These are phyloP conservation scores for Nannochloropsis granulata DNA, from an alignment of 108 stramenopile genomes.

Conservation along the genomic window DNA sequence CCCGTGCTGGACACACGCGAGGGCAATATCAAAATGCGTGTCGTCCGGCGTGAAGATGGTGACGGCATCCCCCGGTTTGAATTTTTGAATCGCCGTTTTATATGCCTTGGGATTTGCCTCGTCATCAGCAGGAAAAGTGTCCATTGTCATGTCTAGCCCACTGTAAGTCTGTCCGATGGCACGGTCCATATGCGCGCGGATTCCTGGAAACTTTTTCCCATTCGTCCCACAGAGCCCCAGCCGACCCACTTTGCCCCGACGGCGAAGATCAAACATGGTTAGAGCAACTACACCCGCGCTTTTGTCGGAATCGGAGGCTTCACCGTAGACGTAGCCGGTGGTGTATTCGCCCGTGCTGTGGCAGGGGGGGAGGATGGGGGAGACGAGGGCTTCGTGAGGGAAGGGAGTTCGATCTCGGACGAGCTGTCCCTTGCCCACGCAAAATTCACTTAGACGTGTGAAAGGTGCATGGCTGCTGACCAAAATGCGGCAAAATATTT, in stretches of 20 bases:
- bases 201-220: constrained; percentile 90
- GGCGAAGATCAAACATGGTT: constrained; percentile 87
- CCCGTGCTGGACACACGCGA: constrained; percentile 66
- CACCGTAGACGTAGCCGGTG: constrained; percentile 74
- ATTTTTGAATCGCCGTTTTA: constrained; percentile 47
- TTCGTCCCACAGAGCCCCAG: constrained; percentile 92
- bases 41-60: constrained; percentile 98
- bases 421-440: not conserved
- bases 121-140: constrained; percentile 80
- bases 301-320: constrained; percentile 60
- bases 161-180: constrained; percentile 76
- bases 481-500: not conserved
- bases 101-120: constrained; percentile 67
- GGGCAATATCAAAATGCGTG: constrained; percentile 91
- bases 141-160: constrained; percentile 69
- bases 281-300: constrained; percentile 97
- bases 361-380: not conserved
- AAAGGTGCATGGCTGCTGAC: not conserved
- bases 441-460: not conserved
- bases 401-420: no score
- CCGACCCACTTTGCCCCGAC: constrained; percentile 61
- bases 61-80: constrained; percentile 68
- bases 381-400: not conserved
- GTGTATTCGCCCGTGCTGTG: constrained; percentile 68
- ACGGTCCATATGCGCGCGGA: constrained; percentile 78